Conservation (phyloP, 169 alveolate species). For the Plasmodium relictum region DNA sequence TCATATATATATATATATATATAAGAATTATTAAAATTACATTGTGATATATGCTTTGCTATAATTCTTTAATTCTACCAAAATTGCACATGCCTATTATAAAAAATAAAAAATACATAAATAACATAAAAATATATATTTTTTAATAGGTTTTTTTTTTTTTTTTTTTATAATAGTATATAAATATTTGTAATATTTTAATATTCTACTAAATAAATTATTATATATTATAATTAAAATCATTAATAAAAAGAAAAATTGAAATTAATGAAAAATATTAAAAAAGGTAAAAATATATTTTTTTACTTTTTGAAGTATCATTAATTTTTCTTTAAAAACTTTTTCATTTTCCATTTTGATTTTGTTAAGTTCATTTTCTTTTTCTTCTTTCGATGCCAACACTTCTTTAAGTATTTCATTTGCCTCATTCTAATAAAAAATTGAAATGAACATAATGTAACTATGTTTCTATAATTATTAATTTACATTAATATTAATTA, state of each 20-base stretch:
- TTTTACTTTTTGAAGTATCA: constrained; percentile 50
- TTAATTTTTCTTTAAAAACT: constrained; percentile 47
- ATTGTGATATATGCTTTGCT: constrained; percentile 55
- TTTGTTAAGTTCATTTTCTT: constrained; percentile 46
- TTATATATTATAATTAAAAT: background rate
- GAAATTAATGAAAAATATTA: background rate
- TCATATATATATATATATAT: background rate
- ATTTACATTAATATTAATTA: too few species aligned
- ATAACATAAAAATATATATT: background rate
- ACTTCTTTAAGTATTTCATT: constrained; percentile 59
- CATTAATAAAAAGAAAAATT: background rate
- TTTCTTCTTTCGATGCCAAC: constrained; percentile 46
- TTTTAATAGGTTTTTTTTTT: background rate
- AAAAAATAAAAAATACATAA: background rate
- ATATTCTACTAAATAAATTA: too few species aligned
- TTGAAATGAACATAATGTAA: background rate
- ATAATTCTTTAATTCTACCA: constrained; percentile 49
- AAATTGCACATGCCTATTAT: constrained; percentile 35
- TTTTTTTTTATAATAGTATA: background rate
- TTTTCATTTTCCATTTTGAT: constrained; percentile 68
- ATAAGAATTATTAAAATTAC: constrained; percentile 14
- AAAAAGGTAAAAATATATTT: background rate
- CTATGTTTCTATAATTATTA: too few species aligned
- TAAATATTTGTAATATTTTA: background rate
- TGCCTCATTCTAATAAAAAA: constrained; percentile 23